A percentile compares a stretch with the other conserved stretches of the same genome.
These are phyloP conservation scores for Geotrichum carabidarum DNA, from an alignment of 1,139 yeast genomes.

Conservation along the genomic window DNA sequence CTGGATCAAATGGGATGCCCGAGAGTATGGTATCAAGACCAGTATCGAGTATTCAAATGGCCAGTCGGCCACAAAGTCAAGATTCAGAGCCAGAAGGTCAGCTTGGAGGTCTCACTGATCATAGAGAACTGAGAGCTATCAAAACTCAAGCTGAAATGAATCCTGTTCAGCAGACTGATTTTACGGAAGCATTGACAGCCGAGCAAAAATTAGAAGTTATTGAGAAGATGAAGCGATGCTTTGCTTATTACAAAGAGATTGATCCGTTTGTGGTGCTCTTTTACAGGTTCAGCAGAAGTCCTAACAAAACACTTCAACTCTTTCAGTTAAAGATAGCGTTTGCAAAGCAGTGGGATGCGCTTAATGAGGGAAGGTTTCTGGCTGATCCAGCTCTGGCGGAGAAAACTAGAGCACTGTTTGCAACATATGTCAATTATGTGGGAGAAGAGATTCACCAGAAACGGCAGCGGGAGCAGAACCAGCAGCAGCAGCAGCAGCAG, in stretches of 20 bases:
- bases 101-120: neutral
- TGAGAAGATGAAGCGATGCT: constrained; percentile 52
- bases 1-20: too few relatives aligned
- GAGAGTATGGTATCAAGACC: too few relatives aligned
- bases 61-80: neutral
- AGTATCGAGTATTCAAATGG: too few relatives aligned
- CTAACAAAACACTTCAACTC: constrained; percentile 68
- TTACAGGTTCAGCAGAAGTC: constrained; percentile 65
- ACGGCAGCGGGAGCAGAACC: neutral
- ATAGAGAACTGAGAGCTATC: constrained; percentile 4
- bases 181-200: constrained; percentile 54
- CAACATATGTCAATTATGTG: constrained; percentile 68
- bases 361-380: constrained; percentile 57
- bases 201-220: constrained; percentile 62
- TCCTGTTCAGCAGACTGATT: constrained; percentile 55
- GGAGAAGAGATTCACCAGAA: constrained; percentile 44
- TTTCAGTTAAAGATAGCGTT: constrained; percentile 77
- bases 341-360: constrained; percentile 64
- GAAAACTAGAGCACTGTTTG: constrained; percentile 65
- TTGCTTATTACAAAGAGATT: constrained; percentile 61
- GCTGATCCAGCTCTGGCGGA: constrained; percentile 66
- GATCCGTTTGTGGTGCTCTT: constrained; percentile 76
- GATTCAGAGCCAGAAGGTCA: neutral
- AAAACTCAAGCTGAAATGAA: constrained; percentile 12
- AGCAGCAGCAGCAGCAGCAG: neutral